phyloP scores from a whole-genome alignment of 352 stramenopile species.

The Phytophthora rubi region DNA sequence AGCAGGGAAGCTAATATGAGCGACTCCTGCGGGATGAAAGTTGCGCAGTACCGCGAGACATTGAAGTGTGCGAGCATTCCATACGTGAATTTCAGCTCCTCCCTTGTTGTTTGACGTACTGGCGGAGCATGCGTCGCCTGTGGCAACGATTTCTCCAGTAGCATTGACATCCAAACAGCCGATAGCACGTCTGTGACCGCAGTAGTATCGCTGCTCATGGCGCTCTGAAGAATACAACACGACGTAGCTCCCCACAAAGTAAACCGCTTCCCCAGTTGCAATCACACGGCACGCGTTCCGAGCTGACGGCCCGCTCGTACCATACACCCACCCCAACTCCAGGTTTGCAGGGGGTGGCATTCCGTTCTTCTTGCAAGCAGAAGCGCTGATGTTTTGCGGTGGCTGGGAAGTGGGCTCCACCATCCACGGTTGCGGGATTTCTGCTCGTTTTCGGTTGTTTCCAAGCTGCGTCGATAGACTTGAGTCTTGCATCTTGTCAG shows the following conservation, averaged over 20 bases:
- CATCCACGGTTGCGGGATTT: slow-evolving; percentile 54
- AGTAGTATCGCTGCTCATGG: slow-evolving; percentile 80
- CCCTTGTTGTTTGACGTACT: slow-evolving; percentile 5
- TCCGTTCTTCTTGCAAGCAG: slow-evolving; percentile 14
- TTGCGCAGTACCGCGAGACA: slow-evolving; percentile 73
- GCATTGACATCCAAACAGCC: slow-evolving; percentile 68
- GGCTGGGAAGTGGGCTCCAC: slow-evolving; percentile 42
- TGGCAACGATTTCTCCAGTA: slow-evolving; percentile 69
- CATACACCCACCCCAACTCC: slow-evolving; percentile 81
- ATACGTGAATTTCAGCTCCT: slow-evolving; percentile 72
- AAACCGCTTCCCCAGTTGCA: slow-evolving; percentile 64
- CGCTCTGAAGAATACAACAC: slow-evolving; percentile 68
- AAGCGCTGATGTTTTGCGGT: background rate
- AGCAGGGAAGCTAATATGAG: slow-evolving; percentile 62
- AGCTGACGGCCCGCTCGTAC: slow-evolving; percentile 49
- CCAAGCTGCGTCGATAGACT: background rate
- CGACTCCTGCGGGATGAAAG: slow-evolving; percentile 65
- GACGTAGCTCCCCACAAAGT: slow-evolving; percentile 77
- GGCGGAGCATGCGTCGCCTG: slow-evolving; percentile 37
- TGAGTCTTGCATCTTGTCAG: slow-evolving; percentile 2
- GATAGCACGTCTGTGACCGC: slow-evolving; percentile 63
- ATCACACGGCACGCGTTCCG: slow-evolving; percentile 64
- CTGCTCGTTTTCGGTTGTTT: slow-evolving; percentile 18
- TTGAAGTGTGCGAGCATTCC: slow-evolving; percentile 66
- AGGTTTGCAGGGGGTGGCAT: slow-evolving; percentile 71